A percentile compares a stretch with the other conserved stretches of the same genome.
phyloP scores from a whole-genome alignment of 257 asterid species.

The Nicotiana attenuata region DNA sequence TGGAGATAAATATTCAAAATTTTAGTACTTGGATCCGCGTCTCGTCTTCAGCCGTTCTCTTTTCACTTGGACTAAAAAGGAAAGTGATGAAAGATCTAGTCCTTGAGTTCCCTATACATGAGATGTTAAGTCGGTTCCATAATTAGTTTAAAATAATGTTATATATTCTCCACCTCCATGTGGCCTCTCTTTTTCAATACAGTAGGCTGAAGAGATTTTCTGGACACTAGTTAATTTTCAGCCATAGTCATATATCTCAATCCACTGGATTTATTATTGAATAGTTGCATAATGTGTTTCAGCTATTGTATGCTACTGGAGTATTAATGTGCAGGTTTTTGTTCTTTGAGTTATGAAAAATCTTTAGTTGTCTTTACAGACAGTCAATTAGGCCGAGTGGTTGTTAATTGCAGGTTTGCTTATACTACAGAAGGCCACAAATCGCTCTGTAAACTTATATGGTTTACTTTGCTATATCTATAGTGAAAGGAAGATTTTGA shows the following conservation, averaged over 20 bases:
- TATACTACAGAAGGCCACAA: too few relatives aligned
- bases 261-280: not conserved
- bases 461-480: too few relatives aligned
- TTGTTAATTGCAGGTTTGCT: too few relatives aligned
- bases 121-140: not conserved
- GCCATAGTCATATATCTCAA: not conserved
- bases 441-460: too few relatives aligned
- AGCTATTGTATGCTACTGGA: not conserved
- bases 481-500: too few relatives aligned
- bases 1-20: constrained; percentile 12
- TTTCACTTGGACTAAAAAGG: constrained; percentile 15
- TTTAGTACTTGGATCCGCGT: constrained; percentile 1
- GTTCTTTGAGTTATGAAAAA: not conserved
- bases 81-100: not conserved
- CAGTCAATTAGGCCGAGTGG: too few relatives aligned
- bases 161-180: not conserved
- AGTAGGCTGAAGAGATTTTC: not conserved
- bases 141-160: not conserved
- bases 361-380: not conserved
- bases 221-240: not conserved
- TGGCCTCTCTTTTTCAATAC: not conserved
- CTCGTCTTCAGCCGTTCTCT: not conserved
- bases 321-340: not conserved
- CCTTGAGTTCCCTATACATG: constrained; percentile 27
- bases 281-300: not conserved